Base-by-base conservation (phyloP, 495 filamentous ascomycete genomes). In the Gamarada debralockiae region DNA sequence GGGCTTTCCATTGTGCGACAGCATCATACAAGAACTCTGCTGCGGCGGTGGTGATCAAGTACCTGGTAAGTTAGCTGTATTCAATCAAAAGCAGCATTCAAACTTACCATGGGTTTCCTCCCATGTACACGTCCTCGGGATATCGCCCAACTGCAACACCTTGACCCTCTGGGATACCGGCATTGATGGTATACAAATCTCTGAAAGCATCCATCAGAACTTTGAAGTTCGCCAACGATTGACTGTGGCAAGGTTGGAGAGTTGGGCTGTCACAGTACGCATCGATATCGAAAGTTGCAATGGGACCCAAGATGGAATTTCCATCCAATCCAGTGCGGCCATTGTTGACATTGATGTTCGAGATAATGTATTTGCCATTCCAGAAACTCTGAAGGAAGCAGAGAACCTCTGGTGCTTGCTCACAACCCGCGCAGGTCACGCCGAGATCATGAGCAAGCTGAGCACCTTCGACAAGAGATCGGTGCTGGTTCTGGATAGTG, bases 11-110 rank as follows among this genome's bases (percentile, higher is more conserved):
- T 60, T 82, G 77, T 27, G 79, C 77, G 0, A 81, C 53, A 4
- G 81, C 82, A 51, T 79, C 75, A 57, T 81, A 84, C n/a, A 86
- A 70, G 39, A 74, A 72, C 55, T 86, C 82, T 10, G 79, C 81
- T 1, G 81, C 80, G 1, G 76, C 79, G 36, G 79, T 63, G 0
- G 83, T 85, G 27, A 62, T 59, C 14, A 65, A 48, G 27, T 65
- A 65, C 57, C 57, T 60, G 21, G 38, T 20, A 21, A 9, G 43
- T 48, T 33, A 43, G 52, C 38, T 40, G 31, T n/a, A 46, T 12
- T 21, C 18, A 24, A 39, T 3, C 15, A n/a, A n/a, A 14, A 14
- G 22, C 14, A 27, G 17, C 9, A 17, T 12, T 15, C 1, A 20
- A 31, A 55, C 47, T 50, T 44, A 60, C 72, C 76, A 80, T 22